Percentiles rank a stretch among this genome's conserved stretches.
These are phyloP conservation scores for Colletotrichum lupini DNA, from an alignment of 2,329 filamentous ascomycete genomes.

Conservation along the genomic window DNA sequence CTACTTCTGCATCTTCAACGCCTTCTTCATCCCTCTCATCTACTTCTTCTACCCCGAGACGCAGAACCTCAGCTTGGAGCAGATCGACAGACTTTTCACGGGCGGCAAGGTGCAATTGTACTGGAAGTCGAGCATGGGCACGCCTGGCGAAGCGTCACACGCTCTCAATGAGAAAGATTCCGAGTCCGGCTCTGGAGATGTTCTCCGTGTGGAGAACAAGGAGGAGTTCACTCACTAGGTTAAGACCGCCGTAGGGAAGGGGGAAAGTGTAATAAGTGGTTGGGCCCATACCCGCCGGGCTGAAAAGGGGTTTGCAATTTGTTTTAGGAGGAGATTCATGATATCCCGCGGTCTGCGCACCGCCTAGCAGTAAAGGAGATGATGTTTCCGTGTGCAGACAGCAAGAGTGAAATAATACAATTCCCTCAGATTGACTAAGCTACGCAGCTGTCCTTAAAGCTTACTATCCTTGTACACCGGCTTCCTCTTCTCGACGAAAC, in stretches of 20 bases:
- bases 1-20: conserved; percentile 51
- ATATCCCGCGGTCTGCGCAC: not conserved
- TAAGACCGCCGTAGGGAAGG: not conserved
- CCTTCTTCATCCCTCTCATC: conserved; percentile 53
- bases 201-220: conserved; percentile 33
- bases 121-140: conserved; percentile 47
- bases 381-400: too few relatives aligned
- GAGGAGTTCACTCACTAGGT: not conserved
- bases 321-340: not conserved
- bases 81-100: conserved; percentile 56
- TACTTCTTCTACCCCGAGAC: conserved; percentile 63
- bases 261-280: not conserved
- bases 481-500: conserved; percentile 81
- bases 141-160: conserved; percentile 39
- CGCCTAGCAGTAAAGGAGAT: not conserved
- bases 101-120: conserved; percentile 45
- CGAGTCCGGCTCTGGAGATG: conserved; percentile 24
- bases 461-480: conserved; percentile 75
- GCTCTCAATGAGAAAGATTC: conserved; percentile 23
- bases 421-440: not conserved
- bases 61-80: conserved; percentile 58
- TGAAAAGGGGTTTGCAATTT: not conserved
- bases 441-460: conserved; percentile 51
- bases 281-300: not conserved
- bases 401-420: not conserved